Base-by-base conservation (phyloP, 1,284 basidiomycete species). In the Leccinum brunneo-olivaceum region DNA sequence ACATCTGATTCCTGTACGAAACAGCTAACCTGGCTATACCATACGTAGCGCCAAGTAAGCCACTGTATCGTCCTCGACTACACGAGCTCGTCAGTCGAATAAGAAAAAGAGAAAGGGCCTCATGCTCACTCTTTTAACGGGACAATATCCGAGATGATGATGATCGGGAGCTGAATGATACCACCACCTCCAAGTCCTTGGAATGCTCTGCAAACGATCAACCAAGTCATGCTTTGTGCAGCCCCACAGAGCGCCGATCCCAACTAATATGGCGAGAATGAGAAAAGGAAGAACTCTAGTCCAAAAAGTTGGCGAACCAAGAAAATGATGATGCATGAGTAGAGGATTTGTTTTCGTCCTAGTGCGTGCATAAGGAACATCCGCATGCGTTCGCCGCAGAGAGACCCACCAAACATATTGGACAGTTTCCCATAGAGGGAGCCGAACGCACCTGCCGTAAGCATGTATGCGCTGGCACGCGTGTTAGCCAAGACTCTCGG, bases 121-220 rank as follows among this genome's bases (percentile, higher is more conserved):
- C 6, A 19, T n/a, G 60, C 79, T 48, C 54, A 85, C 84, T 84
- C 79, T 67, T 81, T 70, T 23, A 90, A 62, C 2, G 84, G 75
- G 2, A 89, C 82, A 23, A 92, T 88, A 57, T 93, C 90, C 19
- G 81, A 79, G 9, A 92, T 79, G 0, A 78, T 81, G 54, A 93
- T 90, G 41, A 87, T 66, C 4, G 72, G 69, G 27, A 81, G 64
- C 43, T 75, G 76, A 7, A 87, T 71, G 45, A 86, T 77, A 1
- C 84, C 87, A 5, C 87, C 87, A 5, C 88, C 89, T 9, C 89
- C 89, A 24, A 90, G 75, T 10, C 89, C 90, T 61, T 92, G 90
- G 0, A 93, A 65, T 0, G 84, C 90, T 52, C 90, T 77, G 37
- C 75, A 79, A 0, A 83, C 69, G 37, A 87, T 78, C 10, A 92